Evolutionary conservation across 805 yeast species (phyloP).

Genomic region (Debaryomyces prosopidis): DNA sequence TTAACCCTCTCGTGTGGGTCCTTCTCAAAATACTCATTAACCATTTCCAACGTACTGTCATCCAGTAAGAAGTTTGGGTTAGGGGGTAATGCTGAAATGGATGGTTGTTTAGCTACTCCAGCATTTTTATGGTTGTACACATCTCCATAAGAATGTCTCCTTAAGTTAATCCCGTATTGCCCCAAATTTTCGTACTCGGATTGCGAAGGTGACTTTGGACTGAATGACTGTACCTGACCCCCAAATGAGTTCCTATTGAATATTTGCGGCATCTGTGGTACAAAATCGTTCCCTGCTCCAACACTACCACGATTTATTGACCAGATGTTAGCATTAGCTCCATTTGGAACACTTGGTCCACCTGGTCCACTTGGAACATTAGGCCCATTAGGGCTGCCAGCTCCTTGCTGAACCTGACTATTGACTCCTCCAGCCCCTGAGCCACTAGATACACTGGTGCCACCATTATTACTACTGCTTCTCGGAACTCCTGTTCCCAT

Average conservation of each 20-base stretch:
- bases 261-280: neutral
- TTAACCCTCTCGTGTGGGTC: slow-evolving; percentile 42
- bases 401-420: neutral
- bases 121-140: slow-evolving; percentile 4
- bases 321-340: neutral
- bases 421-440: neutral
- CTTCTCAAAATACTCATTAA: slow-evolving; percentile 34
- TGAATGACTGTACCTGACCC: slow-evolving; percentile 3
- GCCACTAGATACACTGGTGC: neutral
- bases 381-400: neutral
- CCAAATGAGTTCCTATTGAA: neutral
- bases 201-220: slow-evolving; percentile 4
- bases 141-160: slow-evolving; percentile 14
- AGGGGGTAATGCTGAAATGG: neutral
- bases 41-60: slow-evolving; percentile 14
- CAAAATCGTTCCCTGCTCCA: neutral
- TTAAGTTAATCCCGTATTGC: slow-evolving; percentile 7
- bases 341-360: too few species aligned
- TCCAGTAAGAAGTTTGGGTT: neutral
- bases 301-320: neutral
- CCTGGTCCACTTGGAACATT: neutral
- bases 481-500: slow-evolving; percentile 1
- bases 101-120: neutral
- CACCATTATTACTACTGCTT: neutral
- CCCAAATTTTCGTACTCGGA: slow-evolving; percentile 1